Evolutionary conservation across 75 land plant species (phyloP), one percentile per base, ranked within the genome.

Genomic region (Selaginella tamariscina): DNA sequence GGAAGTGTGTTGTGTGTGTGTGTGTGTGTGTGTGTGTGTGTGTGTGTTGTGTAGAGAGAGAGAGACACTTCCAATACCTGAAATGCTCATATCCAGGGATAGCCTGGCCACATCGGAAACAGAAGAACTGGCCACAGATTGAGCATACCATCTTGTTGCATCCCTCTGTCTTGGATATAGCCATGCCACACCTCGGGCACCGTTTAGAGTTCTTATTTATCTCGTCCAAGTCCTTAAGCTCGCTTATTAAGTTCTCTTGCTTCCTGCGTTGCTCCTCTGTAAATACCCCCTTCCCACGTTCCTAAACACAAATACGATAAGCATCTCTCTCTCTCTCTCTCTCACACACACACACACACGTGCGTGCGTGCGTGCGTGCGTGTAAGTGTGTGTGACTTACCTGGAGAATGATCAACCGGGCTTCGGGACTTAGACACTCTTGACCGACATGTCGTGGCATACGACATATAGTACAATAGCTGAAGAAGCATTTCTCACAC

Each of bases 141-240:
- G 67, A 20, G 70, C 97, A 91, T 0, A 80, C 78, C 86, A 91
- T 86, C 79, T 91, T 91, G 65, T 91, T 91, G 83, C 97, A 91
- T 18, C 97, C 97, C 59, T 84, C 95, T 8, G 74, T 76, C 65
- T 79, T 76, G 24, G 95, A 77, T 9, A 91, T 90, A 5, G 97
- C 97, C 72, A 91, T 86, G 71, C 80, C 86, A 77, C 97, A 91
- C 0, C 74, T 75, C 24, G 97, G 97, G 65, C 97, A 91, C 68
- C 82, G 94, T 73, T 86, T 91, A 27, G 95, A 80, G 73, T 80
- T 84, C 30, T 71, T 67, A 5, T 76, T 68, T 27, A 86, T 78
- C 64, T 80, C 82, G 67, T 75, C 81, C 54, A 86, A n/a, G n/a
- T n/a, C n/a, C n/a, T n/a, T n/a, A n/a, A n/a, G n/a, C n/a, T n/a